Evolutionary conservation across 2,329 filamentous ascomycete genomes (phyloP), one percentile per base, ranked within the genome.

Genomic region (Beauveria sp.): DNA sequence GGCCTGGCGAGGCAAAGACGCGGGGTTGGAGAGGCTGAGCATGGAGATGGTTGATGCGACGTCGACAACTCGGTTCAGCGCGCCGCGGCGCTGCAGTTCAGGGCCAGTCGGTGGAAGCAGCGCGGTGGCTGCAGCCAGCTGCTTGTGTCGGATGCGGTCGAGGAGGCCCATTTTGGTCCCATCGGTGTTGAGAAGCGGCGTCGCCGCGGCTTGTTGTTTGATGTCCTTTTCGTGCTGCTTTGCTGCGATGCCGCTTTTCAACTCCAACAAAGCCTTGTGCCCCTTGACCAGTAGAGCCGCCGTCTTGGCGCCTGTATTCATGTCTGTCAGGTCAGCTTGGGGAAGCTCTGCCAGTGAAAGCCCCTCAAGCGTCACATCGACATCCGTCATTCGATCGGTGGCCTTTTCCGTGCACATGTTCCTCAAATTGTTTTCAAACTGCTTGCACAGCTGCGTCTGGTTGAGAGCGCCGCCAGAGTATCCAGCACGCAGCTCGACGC

Each of bases 61-160:
- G 67, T 91, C 88, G n/a, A 81, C 78, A 0, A 86, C 82, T 10
- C 88, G 83, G 67, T 88, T 84, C 26, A 90, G 77, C 0, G 89
- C 89, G 3, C 85, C 82, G 16, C 79, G 81, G 14, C 87, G 86
- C 64, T 82, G 77, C 3, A 89, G 74, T 66, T 86, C 80, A 0
- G 81, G 78, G 0, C 80, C 68, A 1, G 86, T 79, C 1, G 88
- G 76, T 0, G 87, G 85, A 0, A 80, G 72, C 5, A 80, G 72
- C 70, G 86, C 90, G 55, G 74, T 77, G 9, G 77, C 72, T 66
- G 81, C 81, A 70, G 82, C 78, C 66, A 81, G 73, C 66, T 89
- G 84, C 76, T 93, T 93, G 60, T 82, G 79, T 65, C 88, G 86
- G 65, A 96, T 83, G 54, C 89, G 87, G 71, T 93, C 89, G 62